These are phyloP conservation scores for Penicillium roqueforti DNA, from an alignment of 495 filamentous ascomycete species.

Conservation along the genomic window DNA sequence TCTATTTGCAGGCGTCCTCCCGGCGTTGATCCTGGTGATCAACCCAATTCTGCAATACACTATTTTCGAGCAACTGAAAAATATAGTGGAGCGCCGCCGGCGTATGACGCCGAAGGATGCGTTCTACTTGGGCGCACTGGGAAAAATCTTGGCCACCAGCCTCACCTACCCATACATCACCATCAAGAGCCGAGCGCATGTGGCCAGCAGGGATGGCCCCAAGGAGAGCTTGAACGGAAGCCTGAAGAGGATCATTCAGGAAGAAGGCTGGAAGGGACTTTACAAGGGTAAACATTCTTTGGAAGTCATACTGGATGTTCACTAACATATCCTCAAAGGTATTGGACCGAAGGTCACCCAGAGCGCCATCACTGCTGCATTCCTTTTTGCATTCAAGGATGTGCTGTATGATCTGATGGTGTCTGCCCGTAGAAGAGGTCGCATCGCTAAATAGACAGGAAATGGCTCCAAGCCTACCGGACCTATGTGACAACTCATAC, in stretches of 20 bases:
- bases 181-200: slow-evolving; percentile 94
- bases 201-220: slow-evolving; percentile 63
- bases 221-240: slow-evolving; percentile 70
- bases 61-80: slow-evolving; percentile 96
- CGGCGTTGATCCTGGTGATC: slow-evolving; percentile 88
- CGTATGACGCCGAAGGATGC: slow-evolving; percentile 77
- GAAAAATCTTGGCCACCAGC: slow-evolving; percentile 87
- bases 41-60: slow-evolving; percentile 99
- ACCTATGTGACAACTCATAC: background rate
- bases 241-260: slow-evolving; percentile 70
- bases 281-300: slow-evolving; percentile 68
- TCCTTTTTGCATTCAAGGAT: slow-evolving; percentile 98
- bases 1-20: slow-evolving; percentile 88
- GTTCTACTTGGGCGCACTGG: slow-evolving; percentile 86
- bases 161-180: slow-evolving; percentile 99
- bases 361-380: slow-evolving; percentile 92
- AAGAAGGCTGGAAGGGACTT: slow-evolving; percentile 84
- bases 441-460: slow-evolving; percentile 32
- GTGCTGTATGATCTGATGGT: slow-evolving; percentile 64
- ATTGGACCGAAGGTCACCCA: slow-evolving; percentile 95
- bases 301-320: background rate
- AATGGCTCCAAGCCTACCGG: background rate
- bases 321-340: slow-evolving; percentile 43
- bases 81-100: slow-evolving; percentile 59
- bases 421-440: slow-evolving; percentile 47